phyloP scores from a whole-genome alignment of 306 rosid genomes.

The Vigna mungo region DNA sequence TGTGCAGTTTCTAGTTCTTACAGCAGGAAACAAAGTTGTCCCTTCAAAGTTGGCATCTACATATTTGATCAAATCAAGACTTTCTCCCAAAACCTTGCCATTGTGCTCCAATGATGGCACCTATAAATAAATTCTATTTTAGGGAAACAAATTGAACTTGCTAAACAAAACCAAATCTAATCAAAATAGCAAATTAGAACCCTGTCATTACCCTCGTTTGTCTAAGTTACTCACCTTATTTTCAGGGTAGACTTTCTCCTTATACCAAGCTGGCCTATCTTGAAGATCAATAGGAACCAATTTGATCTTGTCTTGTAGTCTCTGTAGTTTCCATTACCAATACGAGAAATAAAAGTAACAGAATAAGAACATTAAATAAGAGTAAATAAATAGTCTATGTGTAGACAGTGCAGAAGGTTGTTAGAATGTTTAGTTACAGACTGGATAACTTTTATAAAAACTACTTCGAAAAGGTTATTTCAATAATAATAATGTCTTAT shows the following conservation, averaged over 20 bases:
- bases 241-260: slow-evolving; percentile 79
- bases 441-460: too few species aligned
- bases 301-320: slow-evolving; percentile 74
- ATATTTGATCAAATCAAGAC: slow-evolving; percentile 85
- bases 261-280: slow-evolving; percentile 87
- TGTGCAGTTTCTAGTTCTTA: slow-evolving; percentile 42
- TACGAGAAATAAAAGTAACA: not conserved
- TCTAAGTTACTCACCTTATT: slow-evolving; percentile 59
- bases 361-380: not conserved
- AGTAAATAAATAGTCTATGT: not conserved
- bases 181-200: too few species aligned
- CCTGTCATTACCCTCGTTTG: too few species aligned
- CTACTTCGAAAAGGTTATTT: too few species aligned
- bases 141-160: too few species aligned
- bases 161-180: too few species aligned
- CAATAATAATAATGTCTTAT: too few species aligned
- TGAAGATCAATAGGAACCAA: slow-evolving; percentile 69
- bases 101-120: slow-evolving; percentile 94
- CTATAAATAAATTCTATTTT: slow-evolving; percentile 33
- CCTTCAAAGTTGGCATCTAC: slow-evolving; percentile 64
- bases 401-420: too few species aligned
- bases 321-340: slow-evolving; percentile 50
- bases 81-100: slow-evolving; percentile 80
- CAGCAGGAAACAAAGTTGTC: slow-evolving; percentile 62
- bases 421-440: too few species aligned